Evolutionary conservation across 2,329 filamentous ascomycete species (phyloP), one percentile per base, ranked within the genome.

Genomic region (Cercospora beticola): DNA sequence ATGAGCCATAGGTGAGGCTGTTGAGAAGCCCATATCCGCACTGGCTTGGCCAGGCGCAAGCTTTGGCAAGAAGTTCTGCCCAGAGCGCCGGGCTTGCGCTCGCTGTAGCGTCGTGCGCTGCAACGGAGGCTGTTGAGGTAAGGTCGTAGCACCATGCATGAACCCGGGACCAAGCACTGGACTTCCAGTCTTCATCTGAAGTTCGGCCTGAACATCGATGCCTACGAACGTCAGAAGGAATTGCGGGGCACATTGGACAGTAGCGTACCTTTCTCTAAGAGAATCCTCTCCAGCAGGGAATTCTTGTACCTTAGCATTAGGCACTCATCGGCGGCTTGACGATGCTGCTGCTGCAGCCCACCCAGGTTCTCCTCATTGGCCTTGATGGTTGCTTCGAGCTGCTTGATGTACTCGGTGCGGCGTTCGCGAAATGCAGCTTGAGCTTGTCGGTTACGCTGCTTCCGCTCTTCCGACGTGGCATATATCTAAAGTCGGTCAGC

Each of bases 231-330:
- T 76, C 64, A 76, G 68, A 52, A 6, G 14, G 33, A 3, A 18
- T 14, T 18, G 40, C 36, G 12, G 54, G 30, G 49, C 18, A 46
- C 66, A 31, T 31, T 23, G 8, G 12, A 54, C 21, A 36, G 23
- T 21, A 18, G 23, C 40, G 31, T 82, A 95, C 93, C 94, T 86
- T 98, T 98, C 83, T 99, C 95, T 43, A 99, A 86, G 64, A 99
- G 86, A 77, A 99, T 97, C 68, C 95, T 89, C 83, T 99, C 95
- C 40, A 99, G 87, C 60, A 98, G 85, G 49, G 95, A 98, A 81
- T 98, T 99, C 84, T 98, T 98, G 82, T 98, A 99, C 68, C 95
- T 91, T 75, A 99, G 86, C 95, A 99, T 98, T 77, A 98, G 83
- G 79, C 95, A 98, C 82, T 98, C 95, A 80, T 98, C 95, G 67